These are phyloP conservation scores for Hirschioporus abietinus DNA, from an alignment of 768 basidiomycete species.

Conservation along the genomic window DNA sequence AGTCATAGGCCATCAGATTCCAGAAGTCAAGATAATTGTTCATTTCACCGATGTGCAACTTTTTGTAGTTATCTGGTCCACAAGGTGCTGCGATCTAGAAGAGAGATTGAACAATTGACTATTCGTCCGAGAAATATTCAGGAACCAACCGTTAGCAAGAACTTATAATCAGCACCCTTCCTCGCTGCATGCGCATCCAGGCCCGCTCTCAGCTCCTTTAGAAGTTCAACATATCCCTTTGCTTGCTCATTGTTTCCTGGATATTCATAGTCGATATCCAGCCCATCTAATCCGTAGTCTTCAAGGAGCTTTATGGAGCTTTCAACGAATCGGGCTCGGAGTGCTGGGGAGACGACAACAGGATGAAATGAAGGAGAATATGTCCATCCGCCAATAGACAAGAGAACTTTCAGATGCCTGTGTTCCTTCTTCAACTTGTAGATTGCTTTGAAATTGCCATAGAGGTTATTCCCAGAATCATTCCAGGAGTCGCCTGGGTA, in stretches of 20 bases:
- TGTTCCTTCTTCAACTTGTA: slow-evolving; percentile 86
- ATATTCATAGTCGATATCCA: slow-evolving; percentile 94
- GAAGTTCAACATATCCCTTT: slow-evolving; percentile 73
- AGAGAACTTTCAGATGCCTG: slow-evolving; percentile 70
- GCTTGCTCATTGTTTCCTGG: slow-evolving; percentile 77
- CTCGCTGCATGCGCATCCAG: slow-evolving; percentile 68
- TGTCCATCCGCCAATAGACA: slow-evolving; percentile 96
- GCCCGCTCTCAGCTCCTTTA: slow-evolving; percentile 67
- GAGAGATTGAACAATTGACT: slow-evolving; percentile 1
- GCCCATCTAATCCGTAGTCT: slow-evolving; percentile 86
- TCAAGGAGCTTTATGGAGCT: slow-evolving; percentile 77
- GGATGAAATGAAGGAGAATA: slow-evolving; percentile 86
- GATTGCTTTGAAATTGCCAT: slow-evolving; percentile 92
- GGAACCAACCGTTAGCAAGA: slow-evolving; percentile 64
- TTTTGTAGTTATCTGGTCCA: slow-evolving; percentile 80
- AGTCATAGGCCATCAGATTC: slow-evolving; percentile 97
- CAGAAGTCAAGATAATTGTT: slow-evolving; percentile 86
- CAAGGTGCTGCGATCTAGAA: slow-evolving; percentile 86
- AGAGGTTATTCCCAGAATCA: slow-evolving; percentile 83
- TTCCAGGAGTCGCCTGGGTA: slow-evolving; percentile 96
- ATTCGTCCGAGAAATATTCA: neutral
- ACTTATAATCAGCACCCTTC: slow-evolving; percentile 55
- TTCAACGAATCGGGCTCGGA: slow-evolving; percentile 73
- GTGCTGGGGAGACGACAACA: slow-evolving; percentile 58
- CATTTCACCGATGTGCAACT: slow-evolving; percentile 79